Evolutionary conservation across 2,329 filamentous ascomycete genomes (phyloP), one percentile per base, ranked within the genome.

Genomic region (Beauveria pseudobassiana): DNA sequence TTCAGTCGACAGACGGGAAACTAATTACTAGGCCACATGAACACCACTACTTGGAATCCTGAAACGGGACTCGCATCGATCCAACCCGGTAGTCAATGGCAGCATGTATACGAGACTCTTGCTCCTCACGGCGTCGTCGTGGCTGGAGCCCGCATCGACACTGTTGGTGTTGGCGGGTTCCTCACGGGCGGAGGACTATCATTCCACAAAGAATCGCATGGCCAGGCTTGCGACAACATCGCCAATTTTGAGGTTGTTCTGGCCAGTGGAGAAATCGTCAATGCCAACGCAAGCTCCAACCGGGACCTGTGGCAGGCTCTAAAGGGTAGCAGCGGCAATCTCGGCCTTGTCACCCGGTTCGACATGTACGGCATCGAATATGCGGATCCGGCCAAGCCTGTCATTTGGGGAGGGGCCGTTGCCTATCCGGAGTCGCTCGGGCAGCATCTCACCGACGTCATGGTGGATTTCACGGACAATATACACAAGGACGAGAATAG

Each of bases 181-280:
- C 59, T 73, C 2, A 68, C 69, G 0, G 74, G 74, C 0, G 75
- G 75, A 26, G 74, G 75, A 24, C 72, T 72, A 60, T 74, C 73
- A 1, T 76, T 72, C 61, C 69, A 75, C 54, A 72, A 69, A 5
- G 72, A 65, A 2, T 60, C 16, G 3, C 46, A 73, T 53, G 77
- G 77, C 1, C 74, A 75, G 59, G 73, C 71, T 7, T 78, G 75
- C 59, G 79, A 80, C 56, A 77, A 72, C 45, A 71, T 80, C 3
- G 64, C 67, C 30, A 76, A 74, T 50, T 78, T 72, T 54, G 71
- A 80, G 51, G 68, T 82, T 6, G 78, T 82, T 2, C 72, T 80
- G 0, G 75, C 74, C 0, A 69, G 73, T 12, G 30, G 30, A 34
- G 10, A 34, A 34, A 34, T 34, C 30, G 30, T 34, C 30, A 34